A percentile compares a stretch with the other conserved stretches of the same genome.
Evolutionary conservation across 176 grass and related monocot species (phyloP).

Genomic region (Oryza punctata): DNA sequence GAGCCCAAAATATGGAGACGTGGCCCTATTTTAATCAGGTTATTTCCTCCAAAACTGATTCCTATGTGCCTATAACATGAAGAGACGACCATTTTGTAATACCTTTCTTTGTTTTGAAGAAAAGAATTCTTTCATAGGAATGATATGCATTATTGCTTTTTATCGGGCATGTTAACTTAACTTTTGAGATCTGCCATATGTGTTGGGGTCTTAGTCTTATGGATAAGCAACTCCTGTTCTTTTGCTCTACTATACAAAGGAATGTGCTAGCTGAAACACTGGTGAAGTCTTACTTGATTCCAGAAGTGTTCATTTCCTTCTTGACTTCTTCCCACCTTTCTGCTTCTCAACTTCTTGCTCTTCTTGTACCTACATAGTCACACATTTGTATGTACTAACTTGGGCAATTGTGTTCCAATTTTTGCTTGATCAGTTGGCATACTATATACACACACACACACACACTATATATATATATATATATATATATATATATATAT

Average conservation of each 20-base stretch:
- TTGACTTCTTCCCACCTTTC: background rate
- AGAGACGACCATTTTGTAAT: background rate
- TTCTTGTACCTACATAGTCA: background rate
- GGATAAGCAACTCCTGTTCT: background rate
- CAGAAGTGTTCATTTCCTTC: background rate
- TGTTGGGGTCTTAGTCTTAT: background rate
- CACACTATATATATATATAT: no score
- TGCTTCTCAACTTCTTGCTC: background rate
- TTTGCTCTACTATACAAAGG: background rate
- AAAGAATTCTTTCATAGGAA: background rate
- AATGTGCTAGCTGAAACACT: background rate
- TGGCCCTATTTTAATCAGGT: conserved; percentile 96
- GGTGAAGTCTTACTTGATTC: conserved; percentile 2
- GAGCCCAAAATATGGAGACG: conserved; percentile 92
- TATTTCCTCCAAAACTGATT: conserved; percentile 19
- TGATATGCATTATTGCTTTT: conserved; percentile 6
- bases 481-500: no score
- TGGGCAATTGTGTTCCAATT: conserved; percentile 2
- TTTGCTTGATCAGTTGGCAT: background rate
- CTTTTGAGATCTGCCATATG: conserved; percentile 4
- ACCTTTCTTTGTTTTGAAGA: conserved; percentile 34
- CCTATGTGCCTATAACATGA: background rate
- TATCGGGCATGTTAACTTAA: background rate
- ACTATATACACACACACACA: no score
- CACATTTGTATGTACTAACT: background rate